Conservation (phyloP, 352 stramenopile genomes). For the Globisporangium sylvaticum region DNA sequence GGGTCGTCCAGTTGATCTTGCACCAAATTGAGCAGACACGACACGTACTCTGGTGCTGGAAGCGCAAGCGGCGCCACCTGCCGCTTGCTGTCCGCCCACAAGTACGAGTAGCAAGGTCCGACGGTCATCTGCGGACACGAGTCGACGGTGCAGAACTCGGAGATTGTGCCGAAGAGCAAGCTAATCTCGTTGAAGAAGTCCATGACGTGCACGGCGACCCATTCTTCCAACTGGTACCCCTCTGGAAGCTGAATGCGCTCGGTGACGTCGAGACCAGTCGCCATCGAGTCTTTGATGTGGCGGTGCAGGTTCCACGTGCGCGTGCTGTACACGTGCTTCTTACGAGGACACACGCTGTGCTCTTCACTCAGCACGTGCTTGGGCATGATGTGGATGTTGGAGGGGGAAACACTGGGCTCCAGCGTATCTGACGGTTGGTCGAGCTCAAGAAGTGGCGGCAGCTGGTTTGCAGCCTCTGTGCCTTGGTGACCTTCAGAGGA, state of each 20-base stretch:
- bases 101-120: conserved; percentile 84
- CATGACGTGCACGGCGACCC: conserved; percentile 73
- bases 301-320: conserved; percentile 66
- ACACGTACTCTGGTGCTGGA: conserved; percentile 82
- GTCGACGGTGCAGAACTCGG: conserved; percentile 66
- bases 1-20: conserved; percentile 79
- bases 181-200: conserved; percentile 95
- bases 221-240: conserved; percentile 56
- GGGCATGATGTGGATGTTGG: conserved; percentile 30
- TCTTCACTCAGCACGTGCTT: conserved; percentile 51
- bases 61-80: conserved; percentile 44
- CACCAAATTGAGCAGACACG: conserved; percentile 85
- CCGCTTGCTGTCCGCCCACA: conserved; percentile 72
- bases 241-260: conserved; percentile 69
- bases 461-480: not conserved
- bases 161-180: conserved; percentile 88
- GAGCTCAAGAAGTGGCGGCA: conserved; percentile 4
- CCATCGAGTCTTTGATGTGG: conserved; percentile 70
- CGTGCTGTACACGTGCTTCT: conserved; percentile 53
- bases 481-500: not conserved
- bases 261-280: conserved; percentile 41
- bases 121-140: conserved; percentile 73
- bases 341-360: conserved; percentile 46
- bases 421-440: not conserved
- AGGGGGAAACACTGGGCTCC: not conserved